Percentiles rank a stretch among this genome's conserved stretches.
Evolutionary conservation across 768 basidiomycete species (phyloP).

Genomic region (Podaxis sp.): DNA sequence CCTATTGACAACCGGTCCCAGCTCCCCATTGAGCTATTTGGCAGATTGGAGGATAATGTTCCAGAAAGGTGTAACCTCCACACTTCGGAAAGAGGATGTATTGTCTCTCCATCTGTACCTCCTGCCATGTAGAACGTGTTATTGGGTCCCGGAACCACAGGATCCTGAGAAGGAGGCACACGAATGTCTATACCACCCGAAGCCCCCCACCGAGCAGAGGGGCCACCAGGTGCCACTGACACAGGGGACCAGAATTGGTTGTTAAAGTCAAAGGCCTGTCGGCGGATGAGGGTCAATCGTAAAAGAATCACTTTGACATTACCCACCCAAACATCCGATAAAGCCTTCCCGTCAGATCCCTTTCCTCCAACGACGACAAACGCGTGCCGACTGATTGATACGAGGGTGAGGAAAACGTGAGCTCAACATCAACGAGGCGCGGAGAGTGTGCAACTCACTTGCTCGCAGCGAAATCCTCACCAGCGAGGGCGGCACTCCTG

Average conservation of each 20-base stretch:
- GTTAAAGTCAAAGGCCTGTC: slow-evolving; percentile 74
- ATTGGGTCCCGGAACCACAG: slow-evolving; percentile 51
- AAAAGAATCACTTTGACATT: neutral
- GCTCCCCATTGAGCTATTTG: slow-evolving; percentile 45
- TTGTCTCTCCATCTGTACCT: slow-evolving; percentile 51
- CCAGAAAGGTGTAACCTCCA: slow-evolving; percentile 74
- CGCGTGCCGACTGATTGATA: slow-evolving; percentile 55
- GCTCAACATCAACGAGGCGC: neutral
- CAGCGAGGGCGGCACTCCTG: slow-evolving; percentile 62
- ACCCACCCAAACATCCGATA: slow-evolving; percentile 72
- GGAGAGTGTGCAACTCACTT: slow-evolving; percentile 49
- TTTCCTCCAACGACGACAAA: slow-evolving; percentile 76
- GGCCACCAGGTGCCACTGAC: slow-evolving; percentile 45
- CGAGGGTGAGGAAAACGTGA: neutral
- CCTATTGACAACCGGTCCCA: slow-evolving; percentile 54
- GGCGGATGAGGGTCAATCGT: neutral
- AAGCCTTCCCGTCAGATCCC: slow-evolving; percentile 46
- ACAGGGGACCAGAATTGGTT: slow-evolving; percentile 78
- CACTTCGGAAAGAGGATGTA: slow-evolving; percentile 57
- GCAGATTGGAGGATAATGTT: slow-evolving; percentile 67
- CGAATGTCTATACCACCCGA: slow-evolving; percentile 72
- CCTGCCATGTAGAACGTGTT: slow-evolving; percentile 76
- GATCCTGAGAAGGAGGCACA: slow-evolving; percentile 39
- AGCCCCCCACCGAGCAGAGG: slow-evolving; percentile 67
- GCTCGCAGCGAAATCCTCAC: slow-evolving; percentile 76